Conservation (phyloP, 805 yeast genomes). For the Vanderwaltozyma polyspora region DNA sequence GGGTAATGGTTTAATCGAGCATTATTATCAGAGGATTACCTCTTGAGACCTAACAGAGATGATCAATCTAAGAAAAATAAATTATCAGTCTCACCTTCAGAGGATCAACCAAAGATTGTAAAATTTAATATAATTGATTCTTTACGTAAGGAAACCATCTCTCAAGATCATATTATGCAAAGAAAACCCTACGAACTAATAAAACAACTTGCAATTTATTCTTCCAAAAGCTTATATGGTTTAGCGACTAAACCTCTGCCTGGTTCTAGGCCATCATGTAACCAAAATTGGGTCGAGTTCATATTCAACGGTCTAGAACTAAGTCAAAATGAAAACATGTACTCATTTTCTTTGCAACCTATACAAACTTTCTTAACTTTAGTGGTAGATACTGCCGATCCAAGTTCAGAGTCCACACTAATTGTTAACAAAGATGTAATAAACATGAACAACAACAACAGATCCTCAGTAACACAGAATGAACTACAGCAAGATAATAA, state of each 20-base stretch:
- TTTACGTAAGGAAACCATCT: constrained; percentile 12
- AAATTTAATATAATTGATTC: constrained; percentile 23
- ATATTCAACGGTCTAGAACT: constrained; percentile 17
- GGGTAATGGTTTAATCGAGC: constrained; percentile 25
- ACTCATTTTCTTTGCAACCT: constrained; percentile 21
- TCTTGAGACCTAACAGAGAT: constrained; percentile 15
- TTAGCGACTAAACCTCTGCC: constrained; percentile 22
- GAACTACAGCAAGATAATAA: constrained; percentile 5
- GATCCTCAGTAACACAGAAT: background rate
- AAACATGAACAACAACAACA: constrained; percentile 4
- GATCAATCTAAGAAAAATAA: background rate
- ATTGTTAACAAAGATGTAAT: constrained; percentile 18
- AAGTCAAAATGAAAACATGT: constrained; percentile 21
- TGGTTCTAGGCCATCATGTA: constrained; percentile 22
- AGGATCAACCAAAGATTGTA: constrained; percentile 13
- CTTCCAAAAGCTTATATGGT: constrained; percentile 20
- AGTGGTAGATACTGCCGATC: constrained; percentile 6
- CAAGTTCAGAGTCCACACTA: constrained; percentile 7
- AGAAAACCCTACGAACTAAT: constrained; percentile 17
- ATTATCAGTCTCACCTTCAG: background rate
- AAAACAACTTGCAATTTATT: constrained; percentile 14
- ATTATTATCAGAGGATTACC: constrained; percentile 21
- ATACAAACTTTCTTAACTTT: constrained; percentile 22
- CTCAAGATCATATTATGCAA: constrained; percentile 15
- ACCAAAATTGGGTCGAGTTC: constrained; percentile 24